Base-by-base conservation (phyloP, 208 protist species). In the Trichomonas vaginalis region DNA sequence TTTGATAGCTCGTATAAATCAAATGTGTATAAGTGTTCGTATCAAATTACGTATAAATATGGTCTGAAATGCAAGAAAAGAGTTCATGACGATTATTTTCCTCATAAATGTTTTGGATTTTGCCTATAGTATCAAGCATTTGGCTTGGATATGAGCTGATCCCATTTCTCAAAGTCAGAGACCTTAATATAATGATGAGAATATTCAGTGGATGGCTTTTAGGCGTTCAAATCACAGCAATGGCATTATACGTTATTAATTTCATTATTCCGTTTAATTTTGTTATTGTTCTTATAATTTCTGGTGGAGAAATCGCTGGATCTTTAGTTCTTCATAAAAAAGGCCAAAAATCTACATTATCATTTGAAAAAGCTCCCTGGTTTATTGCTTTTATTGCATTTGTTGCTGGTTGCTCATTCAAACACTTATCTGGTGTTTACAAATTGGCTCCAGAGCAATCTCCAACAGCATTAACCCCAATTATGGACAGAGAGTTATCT, bases 101-200 rank as follows among this genome's bases (percentile, higher is more conserved):
- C n/a, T n/a, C n/a, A n/a, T 35, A 80, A 39, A 92, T 92, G 86
- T 92, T 92, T 51, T 92, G 86, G 86, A n/a, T 92, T 42, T 4
- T 92, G 35, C 46, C 27, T 32, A 17, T 92, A 15, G 12, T 23
- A 12, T 48, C 86, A 51, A n/a, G 15, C 27, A 51, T 45, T 17
- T 92, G 40, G 45, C 27, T 92, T 35, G 86, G 86, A 56, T 92
- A 42, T 47, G 45, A 56, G 32, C 4, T 92, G 17, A 48, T 92
- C 39, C 45, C 45, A 10, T 51, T 51, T 17, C 17, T 92, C 0
- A 51, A 51, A 51, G 21, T 92, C 46, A 40, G 17, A 27, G 8
- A 51, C 46, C 17, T 39, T 21, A n/a, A 6, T 17, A 51, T 56
- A 37, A 39, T 42, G 0, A 35, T 32, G 6, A 42, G 86, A 21